Evolutionary conservation across 1,139 yeast genomes (phyloP).

Genomic region (Geotrichum australiense): DNA sequence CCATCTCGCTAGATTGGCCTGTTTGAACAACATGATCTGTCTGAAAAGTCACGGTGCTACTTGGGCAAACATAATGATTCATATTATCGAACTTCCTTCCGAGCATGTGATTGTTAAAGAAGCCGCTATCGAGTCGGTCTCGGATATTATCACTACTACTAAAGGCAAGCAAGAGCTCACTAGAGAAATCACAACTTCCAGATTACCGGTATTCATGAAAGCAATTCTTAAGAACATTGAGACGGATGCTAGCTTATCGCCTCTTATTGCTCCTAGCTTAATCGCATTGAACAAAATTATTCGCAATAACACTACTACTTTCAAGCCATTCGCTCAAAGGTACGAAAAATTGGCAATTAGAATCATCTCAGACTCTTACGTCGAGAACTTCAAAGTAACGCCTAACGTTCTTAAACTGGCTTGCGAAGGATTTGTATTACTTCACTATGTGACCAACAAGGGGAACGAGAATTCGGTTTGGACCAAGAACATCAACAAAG

Average conservation of each 20-base stretch:
- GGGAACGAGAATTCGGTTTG: conserved; percentile 36
- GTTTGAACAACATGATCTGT: conserved; percentile 29
- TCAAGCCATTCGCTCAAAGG: conserved; percentile 68
- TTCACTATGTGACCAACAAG: conserved; percentile 55
- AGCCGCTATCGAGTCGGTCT: conserved; percentile 46
- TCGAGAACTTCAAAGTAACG: conserved; percentile 33
- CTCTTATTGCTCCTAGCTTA: conserved; percentile 38
- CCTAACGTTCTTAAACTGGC: conserved; percentile 38
- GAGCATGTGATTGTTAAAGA: conserved; percentile 40
- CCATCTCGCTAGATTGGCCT: conserved; percentile 28
- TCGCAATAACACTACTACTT: conserved; percentile 64
- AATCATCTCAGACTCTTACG: conserved; percentile 33
- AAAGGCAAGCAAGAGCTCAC: conserved; percentile 80
- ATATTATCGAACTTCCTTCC: conserved; percentile 49
- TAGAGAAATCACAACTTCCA: conserved; percentile 78
- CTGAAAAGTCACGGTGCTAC: conserved; percentile 46
- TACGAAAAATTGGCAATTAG: conserved; percentile 43
- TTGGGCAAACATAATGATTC: conserved; percentile 49
- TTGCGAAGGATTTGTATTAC: conserved; percentile 49
- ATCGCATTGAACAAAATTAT: conserved; percentile 47
- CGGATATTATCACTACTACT: conserved; percentile 47
- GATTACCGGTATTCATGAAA: conserved; percentile 55
- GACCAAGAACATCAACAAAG: conserved; percentile 23
- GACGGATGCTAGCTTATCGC: conserved; percentile 9
- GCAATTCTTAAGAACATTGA: conserved; percentile 41